Evolutionary conservation across 2,329 filamentous ascomycete genomes (phyloP), one percentile per base, ranked within the genome.

Genomic region (Hymenoscyphus scutula): DNA sequence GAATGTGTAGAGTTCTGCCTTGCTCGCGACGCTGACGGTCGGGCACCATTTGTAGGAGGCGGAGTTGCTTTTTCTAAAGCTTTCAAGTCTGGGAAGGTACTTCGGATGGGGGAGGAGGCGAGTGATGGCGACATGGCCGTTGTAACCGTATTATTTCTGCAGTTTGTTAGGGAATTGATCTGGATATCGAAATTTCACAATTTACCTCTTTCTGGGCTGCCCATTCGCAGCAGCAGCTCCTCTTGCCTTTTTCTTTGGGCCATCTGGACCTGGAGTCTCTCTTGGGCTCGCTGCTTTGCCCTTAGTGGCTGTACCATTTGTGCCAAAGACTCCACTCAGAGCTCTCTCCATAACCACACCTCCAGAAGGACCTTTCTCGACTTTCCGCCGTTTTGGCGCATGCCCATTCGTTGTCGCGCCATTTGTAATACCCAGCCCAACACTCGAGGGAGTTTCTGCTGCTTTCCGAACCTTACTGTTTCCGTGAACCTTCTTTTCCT

Each of bases 121-220:
- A 89, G 80, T 2, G 87, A 88, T 19, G 90, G 87, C 1, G 91
- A 90, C 70, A 87, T 83, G 63, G 81, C 82, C 69, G 74, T 80
- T 68, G n/a, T n/a, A n/a, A 75, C 76, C 65, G 81, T 78, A 68
- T 80, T 77, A 71, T 78, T 80, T 71, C 78, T 78, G 70, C 55
- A 62, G 41, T 29, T 45, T 53, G 59, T 72, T 55, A 72, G 67
- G 48, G 66, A 41, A 55, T 56, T 56, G 51, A 32, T 27, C 29
- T 45, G 55, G 37, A 4, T 45, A 2, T 27, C 34, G 23, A 29
- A 13, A 34, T n/a, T 63, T 15, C 32, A 55, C 25, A 59, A 78
- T 82, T 71, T 82, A 90, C 89, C 87, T 94, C 93, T 75, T 96
- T 78, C 94, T 93, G 32, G 85, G 75, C 68, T 86, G 85, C n/a